A percentile compares a stretch with the other conserved stretches of the same genome.
Conservation (phyloP, 2,329 filamentous ascomycete species). For the Thielaviopsis euricoi region DNA sequence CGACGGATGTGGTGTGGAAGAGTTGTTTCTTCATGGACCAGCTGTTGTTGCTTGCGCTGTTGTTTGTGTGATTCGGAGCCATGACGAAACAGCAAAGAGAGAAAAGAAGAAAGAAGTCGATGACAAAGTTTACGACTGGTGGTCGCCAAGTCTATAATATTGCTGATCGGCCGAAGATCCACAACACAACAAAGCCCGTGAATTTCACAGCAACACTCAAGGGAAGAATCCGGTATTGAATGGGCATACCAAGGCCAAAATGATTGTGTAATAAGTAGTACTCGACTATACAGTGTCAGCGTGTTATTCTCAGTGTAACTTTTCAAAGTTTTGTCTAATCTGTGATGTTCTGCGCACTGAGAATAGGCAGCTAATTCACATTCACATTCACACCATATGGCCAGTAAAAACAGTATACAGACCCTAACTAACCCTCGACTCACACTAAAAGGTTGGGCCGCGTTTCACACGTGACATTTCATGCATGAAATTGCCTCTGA, state of each 20-base stretch:
- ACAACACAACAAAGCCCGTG: not conserved
- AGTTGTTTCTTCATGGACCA: not conserved
- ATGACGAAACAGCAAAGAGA: not conserved
- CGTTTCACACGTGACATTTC: not conserved
- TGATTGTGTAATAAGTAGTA: not conserved
- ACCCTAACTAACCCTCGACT: not conserved
- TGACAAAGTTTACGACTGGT: not conserved
- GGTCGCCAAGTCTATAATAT: not conserved
- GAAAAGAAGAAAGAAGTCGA: not conserved
- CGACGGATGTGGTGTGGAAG: conserved; percentile 10
- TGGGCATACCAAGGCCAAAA: not conserved
- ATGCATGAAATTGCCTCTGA: not conserved
- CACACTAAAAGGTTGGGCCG: not conserved
- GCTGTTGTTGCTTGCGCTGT: not conserved
- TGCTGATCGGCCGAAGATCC: not conserved
- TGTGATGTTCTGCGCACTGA: not conserved
- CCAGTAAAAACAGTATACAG: not conserved
- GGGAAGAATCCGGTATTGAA: not conserved
- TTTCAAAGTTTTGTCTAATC: not conserved
- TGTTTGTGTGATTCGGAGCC: not conserved
- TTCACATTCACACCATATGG: no score
- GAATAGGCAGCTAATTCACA: not conserved
- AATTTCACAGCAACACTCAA: not conserved
- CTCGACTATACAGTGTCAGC: not conserved
- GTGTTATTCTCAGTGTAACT: not conserved